These are phyloP conservation scores for Diaporthe citriasiana DNA, from an alignment of 2,329 filamentous ascomycete species.

Conservation along the genomic window DNA sequence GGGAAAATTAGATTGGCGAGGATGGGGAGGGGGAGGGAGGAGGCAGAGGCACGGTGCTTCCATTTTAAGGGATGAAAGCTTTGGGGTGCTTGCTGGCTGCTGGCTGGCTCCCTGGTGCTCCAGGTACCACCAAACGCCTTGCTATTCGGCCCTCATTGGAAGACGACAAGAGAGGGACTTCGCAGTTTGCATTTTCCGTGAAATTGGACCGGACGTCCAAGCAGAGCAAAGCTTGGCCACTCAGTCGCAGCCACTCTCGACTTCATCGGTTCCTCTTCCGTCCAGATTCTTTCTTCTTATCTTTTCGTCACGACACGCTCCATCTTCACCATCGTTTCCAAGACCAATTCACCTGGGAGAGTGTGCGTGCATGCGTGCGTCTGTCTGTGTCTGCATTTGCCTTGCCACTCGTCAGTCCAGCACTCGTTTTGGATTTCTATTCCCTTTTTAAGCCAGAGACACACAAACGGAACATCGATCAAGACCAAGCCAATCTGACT, in stretches of 20 bases:
- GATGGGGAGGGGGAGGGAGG: constrained; percentile 9
- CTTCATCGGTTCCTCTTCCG: constrained; percentile 14
- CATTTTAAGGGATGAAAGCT: constrained; percentile 36
- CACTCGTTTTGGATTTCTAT: constrained; percentile 34
- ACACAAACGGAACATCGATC: constrained; percentile 20
- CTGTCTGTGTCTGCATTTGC: not conserved
- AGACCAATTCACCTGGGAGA: not conserved
- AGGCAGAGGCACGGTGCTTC: constrained; percentile 26
- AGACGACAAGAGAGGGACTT: constrained; percentile 31
- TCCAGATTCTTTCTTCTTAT: constrained; percentile 14
- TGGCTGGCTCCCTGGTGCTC: constrained; percentile 7
- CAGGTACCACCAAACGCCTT: constrained; percentile 12
- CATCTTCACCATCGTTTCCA: constrained; percentile 15
- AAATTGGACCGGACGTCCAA: constrained; percentile 24
- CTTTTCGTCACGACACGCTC: not conserved
- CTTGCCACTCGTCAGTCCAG: constrained; percentile 10
- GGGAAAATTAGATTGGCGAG: constrained; percentile 34
- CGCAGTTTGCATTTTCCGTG: constrained; percentile 30
- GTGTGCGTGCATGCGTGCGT: not conserved
- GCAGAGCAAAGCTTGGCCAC: constrained; percentile 24
- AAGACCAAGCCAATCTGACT: constrained; percentile 36
- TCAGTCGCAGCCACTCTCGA: not conserved
- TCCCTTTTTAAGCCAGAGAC: constrained; percentile 23
- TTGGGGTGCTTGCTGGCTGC: not conserved
- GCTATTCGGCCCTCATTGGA: constrained; percentile 18